Evolutionary conservation across 257 asterid genomes (phyloP), one percentile per base, ranked within the genome.

Genomic region (Leonotis leonurus): DNA sequence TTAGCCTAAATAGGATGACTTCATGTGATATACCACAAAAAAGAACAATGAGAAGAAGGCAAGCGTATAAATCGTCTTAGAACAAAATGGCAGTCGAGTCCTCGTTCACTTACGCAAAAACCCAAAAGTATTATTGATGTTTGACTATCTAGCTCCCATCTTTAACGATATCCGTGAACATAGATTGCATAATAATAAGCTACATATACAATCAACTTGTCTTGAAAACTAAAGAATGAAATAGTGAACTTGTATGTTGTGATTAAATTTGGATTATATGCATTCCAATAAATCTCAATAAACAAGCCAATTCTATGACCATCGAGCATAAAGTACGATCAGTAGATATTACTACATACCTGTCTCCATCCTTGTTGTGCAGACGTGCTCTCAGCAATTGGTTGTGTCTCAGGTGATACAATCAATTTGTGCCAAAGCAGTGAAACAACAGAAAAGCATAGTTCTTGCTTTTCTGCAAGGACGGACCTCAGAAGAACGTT

Each of bases 281-380:
- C 32, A 49, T 49, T 37, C 58, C 30, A 30, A 45, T 40, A 25
- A 46, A 56, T 37, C 65, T n/a, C 22, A 68, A 49, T 5, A 65
- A n/a, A 17, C 62, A 12, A 50, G 12, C 33, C 16, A 40, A 40
- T 27, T 16, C 33, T 45, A 50, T 27, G 56, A 54, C 63, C 20
- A 30, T 49, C 37, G 48, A 20, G 16, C 17, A 43, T 37, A 21
- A 16, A 43, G 49, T 6, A 60, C 27, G 53, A 60, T 46, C 14
- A 13, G 25, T 22, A 49, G 16, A 65, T 3, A 26, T 50, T 22
- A 29, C 33, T 16, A 41, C 36, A 16, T 86, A 93, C 99, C 97
- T 93, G 99, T 65, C 97, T 85, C 99, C 99, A 93, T 72, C 99
- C 99, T 81, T 89, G 99, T 73, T 89, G 99, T 3, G 95, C 96